Conservation (phyloP, 768 basidiomycete genomes). For the Fibroporia radiculosa region DNA sequence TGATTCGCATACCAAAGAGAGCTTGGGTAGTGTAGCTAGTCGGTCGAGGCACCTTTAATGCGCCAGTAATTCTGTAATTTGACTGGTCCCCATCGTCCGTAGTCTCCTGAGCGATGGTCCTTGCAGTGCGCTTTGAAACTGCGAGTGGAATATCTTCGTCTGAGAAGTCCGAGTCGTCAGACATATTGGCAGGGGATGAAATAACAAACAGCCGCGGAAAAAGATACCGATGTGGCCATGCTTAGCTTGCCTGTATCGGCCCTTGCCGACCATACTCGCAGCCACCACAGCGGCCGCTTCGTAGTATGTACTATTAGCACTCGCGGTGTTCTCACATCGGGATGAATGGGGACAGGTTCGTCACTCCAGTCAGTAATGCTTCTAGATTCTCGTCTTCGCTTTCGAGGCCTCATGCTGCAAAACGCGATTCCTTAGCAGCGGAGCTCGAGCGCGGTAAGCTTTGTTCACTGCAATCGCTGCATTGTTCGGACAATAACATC, state of each 20-base stretch:
- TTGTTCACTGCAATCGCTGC: not conserved
- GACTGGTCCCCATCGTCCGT: not conserved
- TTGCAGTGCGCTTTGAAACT: not conserved
- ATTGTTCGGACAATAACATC: not conserved
- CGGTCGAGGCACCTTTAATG: slow-evolving; percentile 17
- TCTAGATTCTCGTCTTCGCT: slow-evolving; percentile 12
- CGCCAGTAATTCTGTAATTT: slow-evolving; percentile 17
- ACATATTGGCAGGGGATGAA: slow-evolving; percentile 7
- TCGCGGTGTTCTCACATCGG: too few relatives aligned
- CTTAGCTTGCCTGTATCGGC: not conserved
- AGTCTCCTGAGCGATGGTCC: not conserved
- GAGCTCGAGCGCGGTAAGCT: slow-evolving; percentile 56
- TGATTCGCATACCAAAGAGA: slow-evolving; percentile 22
- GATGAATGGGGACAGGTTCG: slow-evolving; percentile 11
- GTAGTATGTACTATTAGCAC: too few relatives aligned
- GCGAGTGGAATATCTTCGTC: slow-evolving; percentile 15
- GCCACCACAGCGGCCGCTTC: too few relatives aligned
- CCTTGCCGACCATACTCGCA: too few relatives aligned
- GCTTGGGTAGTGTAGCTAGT: slow-evolving; percentile 26
- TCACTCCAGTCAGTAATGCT: slow-evolving; percentile 16
- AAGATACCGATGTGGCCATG: too few relatives aligned
- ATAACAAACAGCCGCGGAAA: too few relatives aligned
- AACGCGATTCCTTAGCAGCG: slow-evolving; percentile 60
- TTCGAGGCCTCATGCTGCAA: slow-evolving; percentile 30
- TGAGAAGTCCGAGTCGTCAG: slow-evolving; percentile 21